Percentiles rank a stretch among this genome's conserved stretches.
These are phyloP conservation scores for Kernera saxatilis DNA, from an alignment of 345 rosid species.

Conservation along the genomic window DNA sequence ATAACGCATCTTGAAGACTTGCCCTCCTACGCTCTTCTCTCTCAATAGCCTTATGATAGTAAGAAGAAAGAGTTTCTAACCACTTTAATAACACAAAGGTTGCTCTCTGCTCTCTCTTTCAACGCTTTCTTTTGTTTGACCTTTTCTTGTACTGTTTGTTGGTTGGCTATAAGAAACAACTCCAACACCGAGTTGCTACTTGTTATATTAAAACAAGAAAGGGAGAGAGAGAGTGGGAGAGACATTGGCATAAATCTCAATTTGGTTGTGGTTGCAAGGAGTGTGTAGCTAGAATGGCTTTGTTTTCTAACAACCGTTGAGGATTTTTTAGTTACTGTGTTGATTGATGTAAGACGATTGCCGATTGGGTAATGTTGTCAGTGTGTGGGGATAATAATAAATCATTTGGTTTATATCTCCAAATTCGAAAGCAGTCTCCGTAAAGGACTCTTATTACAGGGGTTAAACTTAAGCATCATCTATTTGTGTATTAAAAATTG, in stretches of 20 bases:
- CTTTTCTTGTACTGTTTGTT: constrained; percentile 2
- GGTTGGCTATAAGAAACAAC: background rate
- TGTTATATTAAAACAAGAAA: constrained; percentile 9
- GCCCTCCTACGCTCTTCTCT: constrained; percentile 72
- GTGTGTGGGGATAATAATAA: constrained; percentile 7
- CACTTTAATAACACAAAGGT: constrained; percentile 13
- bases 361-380: constrained; percentile 4
- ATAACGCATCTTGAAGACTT: constrained; percentile 66
- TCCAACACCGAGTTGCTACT: constrained; percentile 4
- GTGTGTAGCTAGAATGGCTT: constrained; percentile 13
- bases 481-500: background rate
- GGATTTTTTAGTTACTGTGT: constrained; percentile 3
- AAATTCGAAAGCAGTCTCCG: background rate
- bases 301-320: constrained; percentile 6
- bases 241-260: background rate
- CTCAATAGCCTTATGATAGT: constrained; percentile 18
- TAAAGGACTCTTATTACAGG: background rate
- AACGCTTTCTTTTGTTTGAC: background rate
- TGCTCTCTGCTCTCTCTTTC: constrained; percentile 6
- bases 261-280: constrained; percentile 6
- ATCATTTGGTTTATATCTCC: background rate
- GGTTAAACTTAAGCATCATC: background rate
- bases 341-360: constrained; percentile 25
- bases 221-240: background rate
- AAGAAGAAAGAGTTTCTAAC: constrained; percentile 23